Conservation (phyloP, 2,329 filamentous ascomycete species). For the Metarhizium guizhouense region DNA sequence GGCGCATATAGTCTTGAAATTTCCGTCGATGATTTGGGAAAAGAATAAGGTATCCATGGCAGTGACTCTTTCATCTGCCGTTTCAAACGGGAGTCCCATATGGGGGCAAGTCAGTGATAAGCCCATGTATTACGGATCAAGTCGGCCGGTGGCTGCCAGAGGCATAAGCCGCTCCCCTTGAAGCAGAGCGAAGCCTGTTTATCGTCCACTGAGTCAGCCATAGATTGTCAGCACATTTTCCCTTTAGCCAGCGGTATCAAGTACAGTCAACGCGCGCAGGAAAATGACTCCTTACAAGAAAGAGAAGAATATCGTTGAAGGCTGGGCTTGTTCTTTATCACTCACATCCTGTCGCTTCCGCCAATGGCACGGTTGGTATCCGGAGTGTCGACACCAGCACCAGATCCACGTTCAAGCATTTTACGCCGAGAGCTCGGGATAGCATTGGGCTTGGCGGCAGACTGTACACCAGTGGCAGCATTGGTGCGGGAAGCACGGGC, state of each 20-base stretch:
- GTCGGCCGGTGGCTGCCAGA: constrained; percentile 28
- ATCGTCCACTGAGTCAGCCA: constrained; percentile 79
- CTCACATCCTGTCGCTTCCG: constrained; percentile 94
- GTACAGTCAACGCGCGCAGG: constrained; percentile 77
- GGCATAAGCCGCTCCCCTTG: constrained; percentile 52
- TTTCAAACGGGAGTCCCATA: constrained; percentile 7
- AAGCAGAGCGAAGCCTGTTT: constrained; percentile 78
- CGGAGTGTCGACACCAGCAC: constrained; percentile 53
- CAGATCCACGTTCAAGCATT: constrained; percentile 62
- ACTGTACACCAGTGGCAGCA: constrained; percentile 54
- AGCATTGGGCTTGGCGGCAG: constrained; percentile 61
- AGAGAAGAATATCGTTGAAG: constrained; percentile 31
- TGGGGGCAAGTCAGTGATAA: constrained; percentile 3
- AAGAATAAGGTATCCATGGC: neutral
- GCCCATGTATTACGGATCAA: constrained; percentile 19
- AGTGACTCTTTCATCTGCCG: neutral
- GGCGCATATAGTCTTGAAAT: neutral
- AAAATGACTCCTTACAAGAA: constrained; percentile 80
- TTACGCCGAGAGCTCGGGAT: constrained; percentile 74
- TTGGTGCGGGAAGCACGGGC: constrained; percentile 58
- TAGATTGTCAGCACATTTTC: constrained; percentile 60
- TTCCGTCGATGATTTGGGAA: neutral
- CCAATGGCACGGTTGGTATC: constrained; percentile 68
- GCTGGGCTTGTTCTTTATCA: constrained; percentile 42
- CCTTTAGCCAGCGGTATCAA: constrained; percentile 64